These are phyloP conservation scores for Gloeostereum incarnatum DNA, from an alignment of 768 basidiomycete genomes.

Conservation along the genomic window DNA sequence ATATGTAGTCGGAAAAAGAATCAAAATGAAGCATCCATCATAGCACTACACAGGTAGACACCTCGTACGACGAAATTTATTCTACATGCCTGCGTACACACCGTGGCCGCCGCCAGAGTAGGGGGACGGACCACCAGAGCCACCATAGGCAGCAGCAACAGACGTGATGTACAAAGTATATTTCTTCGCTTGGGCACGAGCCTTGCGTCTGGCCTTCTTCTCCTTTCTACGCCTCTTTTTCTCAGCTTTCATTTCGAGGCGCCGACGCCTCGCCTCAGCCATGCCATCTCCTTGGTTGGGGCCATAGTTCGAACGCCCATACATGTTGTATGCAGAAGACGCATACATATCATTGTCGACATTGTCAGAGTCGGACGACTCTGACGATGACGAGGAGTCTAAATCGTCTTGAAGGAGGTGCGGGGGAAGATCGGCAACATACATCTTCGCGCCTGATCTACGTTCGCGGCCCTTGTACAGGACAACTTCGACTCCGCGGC, in stretches of 20 bases:
- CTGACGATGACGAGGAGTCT: constrained; percentile 27
- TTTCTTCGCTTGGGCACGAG: constrained; percentile 49
- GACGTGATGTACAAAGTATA: constrained; percentile 59
- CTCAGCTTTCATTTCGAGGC: constrained; percentile 48
- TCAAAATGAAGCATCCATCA: too few relatives aligned
- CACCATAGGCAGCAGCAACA: constrained; percentile 18
- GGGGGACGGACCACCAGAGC: constrained; percentile 16
- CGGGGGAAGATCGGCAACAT: constrained; percentile 44
- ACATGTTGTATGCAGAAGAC: constrained; percentile 24
- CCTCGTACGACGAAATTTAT: too few relatives aligned
- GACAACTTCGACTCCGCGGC: constrained; percentile 69
- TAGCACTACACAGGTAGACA: too few relatives aligned
- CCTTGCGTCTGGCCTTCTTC: constrained; percentile 51
- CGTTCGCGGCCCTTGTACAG: constrained; percentile 77
- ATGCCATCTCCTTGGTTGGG: constrained; percentile 16
- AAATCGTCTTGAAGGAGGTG: constrained; percentile 32
- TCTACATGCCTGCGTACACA: too few relatives aligned
- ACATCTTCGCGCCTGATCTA: constrained; percentile 55
- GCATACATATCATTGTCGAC: constrained; percentile 24
- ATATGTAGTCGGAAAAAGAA: too few relatives aligned
- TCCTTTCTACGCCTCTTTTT: constrained; percentile 54
- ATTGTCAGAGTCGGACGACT: constrained; percentile 28
- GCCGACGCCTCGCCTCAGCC: constrained; percentile 38
- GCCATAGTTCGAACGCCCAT: constrained; percentile 30
- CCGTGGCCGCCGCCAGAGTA: too few relatives aligned